These are phyloP conservation scores for Debaryomyces fabryi DNA, from an alignment of 1,139 yeast genomes.

Conservation along the genomic window DNA sequence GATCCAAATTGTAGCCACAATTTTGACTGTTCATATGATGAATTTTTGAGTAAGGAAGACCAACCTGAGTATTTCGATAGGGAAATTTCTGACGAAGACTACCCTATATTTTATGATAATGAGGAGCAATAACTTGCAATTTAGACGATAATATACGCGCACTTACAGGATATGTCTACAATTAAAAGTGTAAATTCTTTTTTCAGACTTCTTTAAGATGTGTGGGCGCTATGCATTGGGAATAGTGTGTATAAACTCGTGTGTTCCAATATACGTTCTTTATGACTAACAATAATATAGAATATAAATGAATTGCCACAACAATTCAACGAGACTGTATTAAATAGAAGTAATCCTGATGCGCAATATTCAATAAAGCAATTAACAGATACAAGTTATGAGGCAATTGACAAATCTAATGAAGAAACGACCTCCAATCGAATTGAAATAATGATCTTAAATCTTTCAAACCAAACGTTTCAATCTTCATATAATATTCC, in stretches of 20 bases:
- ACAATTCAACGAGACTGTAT: slow-evolving; percentile 29
- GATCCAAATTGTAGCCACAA: slow-evolving; percentile 39
- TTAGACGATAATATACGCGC: neutral
- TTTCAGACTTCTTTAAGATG: slow-evolving; percentile 29
- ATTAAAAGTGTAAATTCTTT: neutral
- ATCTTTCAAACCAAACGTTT: slow-evolving; percentile 16
- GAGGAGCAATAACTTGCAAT: neutral
- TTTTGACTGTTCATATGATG: slow-evolving; percentile 41
- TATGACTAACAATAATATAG: slow-evolving; percentile 21
- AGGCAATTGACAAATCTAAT: slow-evolving; percentile 6
- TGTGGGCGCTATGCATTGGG: slow-evolving; percentile 51
- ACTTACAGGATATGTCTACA: neutral
- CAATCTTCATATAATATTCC: slow-evolving; percentile 41
- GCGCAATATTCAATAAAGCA: slow-evolving; percentile 2
- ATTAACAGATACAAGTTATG: slow-evolving; percentile 11
- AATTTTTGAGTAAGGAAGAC: slow-evolving; percentile 28
- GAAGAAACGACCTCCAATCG: neutral
- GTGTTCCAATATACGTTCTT: neutral
- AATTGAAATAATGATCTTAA: slow-evolving; percentile 3
- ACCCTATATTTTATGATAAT: slow-evolving; percentile 13
- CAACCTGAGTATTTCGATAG: slow-evolving; percentile 26
- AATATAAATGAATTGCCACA: slow-evolving; percentile 34
- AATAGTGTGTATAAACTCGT: slow-evolving; percentile 33
- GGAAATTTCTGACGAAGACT: slow-evolving; percentile 14
- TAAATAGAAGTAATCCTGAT: slow-evolving; percentile 4